These are phyloP conservation scores for Lasiosphaeria hispida DNA, from an alignment of 495 filamentous ascomycete species.

Conservation along the genomic window DNA sequence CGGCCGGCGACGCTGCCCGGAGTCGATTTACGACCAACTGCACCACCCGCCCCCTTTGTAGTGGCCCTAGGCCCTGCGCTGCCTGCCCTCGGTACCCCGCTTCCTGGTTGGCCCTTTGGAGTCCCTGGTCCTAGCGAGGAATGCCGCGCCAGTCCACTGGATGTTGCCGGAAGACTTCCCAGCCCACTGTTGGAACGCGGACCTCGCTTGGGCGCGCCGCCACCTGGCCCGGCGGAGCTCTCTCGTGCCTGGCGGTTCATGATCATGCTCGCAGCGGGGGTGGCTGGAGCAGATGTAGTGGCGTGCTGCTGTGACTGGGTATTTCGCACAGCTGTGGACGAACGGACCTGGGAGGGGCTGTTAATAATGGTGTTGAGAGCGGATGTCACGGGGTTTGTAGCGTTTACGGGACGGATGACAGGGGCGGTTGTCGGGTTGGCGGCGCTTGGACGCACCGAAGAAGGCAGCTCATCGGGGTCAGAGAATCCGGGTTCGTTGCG, in stretches of 20 bases:
- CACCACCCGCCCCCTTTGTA: conserved; percentile 43
- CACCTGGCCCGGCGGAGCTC: conserved; percentile 67
- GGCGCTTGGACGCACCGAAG: conserved; percentile 63
- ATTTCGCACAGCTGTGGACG: conserved; percentile 34
- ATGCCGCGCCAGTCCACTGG: conserved; percentile 73
- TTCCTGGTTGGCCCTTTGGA: conserved; percentile 69
- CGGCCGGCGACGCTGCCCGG: conserved; percentile 54
- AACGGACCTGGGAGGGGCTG: conserved; percentile 36
- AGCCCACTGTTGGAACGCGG: conserved; percentile 67
- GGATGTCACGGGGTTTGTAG: conserved; percentile 44
- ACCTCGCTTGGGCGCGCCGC: conserved; percentile 61
- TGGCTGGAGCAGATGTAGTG: conserved; percentile 62
- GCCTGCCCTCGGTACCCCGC: conserved; percentile 58
- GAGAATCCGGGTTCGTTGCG: conserved; percentile 69
- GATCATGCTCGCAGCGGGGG: conserved; percentile 60
- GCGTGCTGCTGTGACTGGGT: conserved; percentile 41
- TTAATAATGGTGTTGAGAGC: conserved; percentile 48
- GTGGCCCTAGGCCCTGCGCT: conserved; percentile 66
- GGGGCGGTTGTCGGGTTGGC: conserved; percentile 44
- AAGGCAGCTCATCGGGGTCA: conserved; percentile 74
- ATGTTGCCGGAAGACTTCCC: conserved; percentile 62
- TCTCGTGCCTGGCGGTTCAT: conserved; percentile 67
- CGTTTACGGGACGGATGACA: conserved; percentile 35
- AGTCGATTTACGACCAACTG: conserved; percentile 51
- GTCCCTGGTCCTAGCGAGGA: conserved; percentile 81